Evolutionary conservation across 1,284 basidiomycete species (phyloP).

Genomic region (Ceratorhiza oryzae-sativae): DNA sequence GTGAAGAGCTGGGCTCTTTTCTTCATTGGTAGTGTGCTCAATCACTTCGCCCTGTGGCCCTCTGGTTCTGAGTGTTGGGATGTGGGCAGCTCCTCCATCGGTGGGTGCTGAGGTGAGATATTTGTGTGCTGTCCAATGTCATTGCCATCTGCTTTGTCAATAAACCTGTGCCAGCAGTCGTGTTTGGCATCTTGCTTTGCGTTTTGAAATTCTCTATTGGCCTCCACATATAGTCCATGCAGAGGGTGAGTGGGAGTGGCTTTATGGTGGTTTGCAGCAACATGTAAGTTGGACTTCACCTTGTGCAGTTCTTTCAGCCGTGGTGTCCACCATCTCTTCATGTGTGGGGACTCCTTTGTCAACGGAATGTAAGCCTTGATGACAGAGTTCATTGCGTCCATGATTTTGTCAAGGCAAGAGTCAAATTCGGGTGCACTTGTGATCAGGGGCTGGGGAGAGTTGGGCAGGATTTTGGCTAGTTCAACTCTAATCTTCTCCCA

Average conservation of each 20-base stretch:
- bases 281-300: constrained; percentile 8
- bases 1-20: constrained; percentile 28
- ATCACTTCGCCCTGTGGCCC: not conserved
- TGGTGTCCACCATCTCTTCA: constrained; percentile 34
- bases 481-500: constrained; percentile 17
- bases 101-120: constrained; percentile 11
- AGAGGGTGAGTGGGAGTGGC: not conserved
- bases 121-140: constrained; percentile 39
- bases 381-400: not conserved
- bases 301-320: constrained; percentile 35
- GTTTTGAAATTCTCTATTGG: not conserved
- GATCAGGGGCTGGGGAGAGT: not conserved
- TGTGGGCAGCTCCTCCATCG: constrained; percentile 5
- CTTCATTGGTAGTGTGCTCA: constrained; percentile 1
- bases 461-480: not conserved
- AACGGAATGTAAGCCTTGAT: constrained; percentile 20
- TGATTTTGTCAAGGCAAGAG: constrained; percentile 9
- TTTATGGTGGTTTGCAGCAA: not conserved
- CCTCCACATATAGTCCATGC: not conserved
- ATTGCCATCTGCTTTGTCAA: constrained; percentile 37
- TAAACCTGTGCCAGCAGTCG: constrained; percentile 36
- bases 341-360: not conserved
- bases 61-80: constrained; percentile 26
- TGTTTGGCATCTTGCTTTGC: constrained; percentile 14
- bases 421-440: constrained; percentile 2